phyloP scores from a whole-genome alignment of 768 basidiomycete species.

The Rossbeevera mucosa region DNA sequence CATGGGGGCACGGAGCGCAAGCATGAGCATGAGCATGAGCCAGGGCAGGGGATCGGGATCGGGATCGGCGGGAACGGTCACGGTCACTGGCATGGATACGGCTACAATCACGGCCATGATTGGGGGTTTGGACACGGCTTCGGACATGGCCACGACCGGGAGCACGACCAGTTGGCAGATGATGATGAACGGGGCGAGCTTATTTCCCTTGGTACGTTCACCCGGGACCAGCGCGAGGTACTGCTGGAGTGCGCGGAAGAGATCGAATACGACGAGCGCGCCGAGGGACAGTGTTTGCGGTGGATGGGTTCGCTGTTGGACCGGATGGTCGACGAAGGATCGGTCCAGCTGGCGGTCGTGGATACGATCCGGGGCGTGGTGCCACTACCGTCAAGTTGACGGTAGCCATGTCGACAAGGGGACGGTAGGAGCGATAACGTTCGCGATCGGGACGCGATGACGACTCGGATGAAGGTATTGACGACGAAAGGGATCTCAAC shows the following conservation, averaged over 20 bases:
- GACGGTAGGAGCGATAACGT: background rate
- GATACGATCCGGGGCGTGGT: slow-evolving; percentile 11
- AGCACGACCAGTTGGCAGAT: background rate
- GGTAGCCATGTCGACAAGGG: background rate
- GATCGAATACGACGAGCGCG: slow-evolving; percentile 12
- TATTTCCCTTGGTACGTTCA: slow-evolving; percentile 16
- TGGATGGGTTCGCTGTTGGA: slow-evolving; percentile 23
- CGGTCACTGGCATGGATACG: background rate
- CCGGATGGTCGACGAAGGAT: slow-evolving; percentile 7
- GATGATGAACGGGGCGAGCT: slow-evolving; percentile 4
- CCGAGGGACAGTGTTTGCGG: slow-evolving; percentile 4
- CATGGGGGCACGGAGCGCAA: slow-evolving; percentile 4
- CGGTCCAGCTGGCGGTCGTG: slow-evolving; percentile 12
- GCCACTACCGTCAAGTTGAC: slow-evolving; percentile 4
- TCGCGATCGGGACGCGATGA: background rate
- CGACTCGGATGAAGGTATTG: background rate
- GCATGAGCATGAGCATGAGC: background rate
- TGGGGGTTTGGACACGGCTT: background rate
- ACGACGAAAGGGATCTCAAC: background rate
- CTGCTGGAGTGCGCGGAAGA: slow-evolving; percentile 27
- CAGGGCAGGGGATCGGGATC: background rate
- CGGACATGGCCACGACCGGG: background rate
- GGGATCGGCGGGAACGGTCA: background rate
- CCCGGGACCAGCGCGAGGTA: slow-evolving; percentile 23
- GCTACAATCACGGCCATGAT: background rate